Evolutionary conservation across 768 basidiomycete genomes (phyloP), one percentile per base, ranked within the genome.

Genomic region (Agrocybe chaxingu): DNA sequence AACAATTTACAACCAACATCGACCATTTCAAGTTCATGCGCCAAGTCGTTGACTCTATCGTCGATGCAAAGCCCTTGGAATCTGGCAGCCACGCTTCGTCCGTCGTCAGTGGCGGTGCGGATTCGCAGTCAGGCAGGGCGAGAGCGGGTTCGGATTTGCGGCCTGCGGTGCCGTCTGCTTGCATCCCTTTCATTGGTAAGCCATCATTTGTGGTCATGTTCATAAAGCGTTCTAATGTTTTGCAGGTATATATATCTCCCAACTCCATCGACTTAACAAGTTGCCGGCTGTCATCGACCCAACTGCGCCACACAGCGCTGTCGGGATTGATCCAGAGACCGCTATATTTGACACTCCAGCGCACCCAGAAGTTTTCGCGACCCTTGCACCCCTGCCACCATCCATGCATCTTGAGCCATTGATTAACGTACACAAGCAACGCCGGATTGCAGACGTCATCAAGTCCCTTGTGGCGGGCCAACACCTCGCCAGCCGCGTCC

Each of bases 351-450:
- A 85, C 54, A 66, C 85, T 7, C 87, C 83, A 1, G 78, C 84
- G 30, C 84, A 85, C 55, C 88, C 90, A 0, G 88, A 91, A 53
- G 87, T 92, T 24, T 93, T 93, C 65, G 74, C 82, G 0, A 74
- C 83, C 9, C 76, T 93, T 5, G 76, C 82, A 3, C 78, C 85
- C 7, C 79, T 92, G 3, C 91, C 90, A 0, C 62, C 81, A 1
- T 78, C 80, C n/a, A 89, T 92, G 74, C 81, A 85, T 53, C 78
- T 93, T 29, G 89, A 92, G 59, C 89, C 91, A 3, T 67, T 93
- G 51, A 89, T 93, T 69, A 93, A 92, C 62, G 85, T 93, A 5
- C 89, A 92, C 67, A 92, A 93, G 67, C 91, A 93, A 62, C 81
- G 91, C 33, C 69, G 85, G 57, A 87, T 90, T 46, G 89, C 91